Evolutionary conservation across 441 rosid genomes (phyloP).

Genomic region (Populus hybrid): DNA sequence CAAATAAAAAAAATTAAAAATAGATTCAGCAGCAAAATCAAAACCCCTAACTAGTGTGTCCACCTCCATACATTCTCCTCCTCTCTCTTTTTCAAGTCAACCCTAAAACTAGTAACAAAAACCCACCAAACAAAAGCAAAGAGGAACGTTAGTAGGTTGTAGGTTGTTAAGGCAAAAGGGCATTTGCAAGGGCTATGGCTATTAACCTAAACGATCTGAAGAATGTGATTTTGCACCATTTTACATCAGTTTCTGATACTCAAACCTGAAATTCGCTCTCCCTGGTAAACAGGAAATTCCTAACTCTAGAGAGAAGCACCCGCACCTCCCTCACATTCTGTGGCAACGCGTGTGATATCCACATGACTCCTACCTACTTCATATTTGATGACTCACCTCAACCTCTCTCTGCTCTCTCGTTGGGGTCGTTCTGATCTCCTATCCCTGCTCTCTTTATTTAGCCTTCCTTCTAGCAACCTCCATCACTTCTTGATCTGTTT

Average conservation of each 20-base stretch:
- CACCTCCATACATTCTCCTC: too few species aligned
- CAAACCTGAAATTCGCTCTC: conserved; percentile 71
- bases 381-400: conserved; percentile 55
- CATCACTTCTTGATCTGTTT: conserved; percentile 41
- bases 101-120: too few species aligned
- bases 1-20: too few species aligned
- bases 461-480: conserved; percentile 54
- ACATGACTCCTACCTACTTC: conserved; percentile 55
- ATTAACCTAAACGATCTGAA: conserved; percentile 48
- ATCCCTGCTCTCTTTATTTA: too few species aligned
- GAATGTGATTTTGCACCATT: conserved; percentile 62
- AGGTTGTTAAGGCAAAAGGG: too few species aligned
- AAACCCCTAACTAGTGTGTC: too few species aligned
- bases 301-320: conserved; percentile 60
- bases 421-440: conserved; percentile 71
- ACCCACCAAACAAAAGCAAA: too few species aligned
- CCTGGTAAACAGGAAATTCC: conserved; percentile 63
- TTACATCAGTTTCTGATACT: conserved; percentile 47
- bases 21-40: too few species aligned
- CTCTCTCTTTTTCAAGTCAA: too few species aligned
- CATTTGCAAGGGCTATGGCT: too few species aligned
- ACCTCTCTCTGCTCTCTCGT: conserved; percentile 77
- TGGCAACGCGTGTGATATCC: conserved; percentile 70
- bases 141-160: too few species aligned
- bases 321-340: conserved; percentile 77